A percentile compares a stretch with the other conserved stretches of the same genome.
Evolutionary conservation across 2,329 filamentous ascomycete species (phyloP).

Genomic region (Ilyonectria robusta): DNA sequence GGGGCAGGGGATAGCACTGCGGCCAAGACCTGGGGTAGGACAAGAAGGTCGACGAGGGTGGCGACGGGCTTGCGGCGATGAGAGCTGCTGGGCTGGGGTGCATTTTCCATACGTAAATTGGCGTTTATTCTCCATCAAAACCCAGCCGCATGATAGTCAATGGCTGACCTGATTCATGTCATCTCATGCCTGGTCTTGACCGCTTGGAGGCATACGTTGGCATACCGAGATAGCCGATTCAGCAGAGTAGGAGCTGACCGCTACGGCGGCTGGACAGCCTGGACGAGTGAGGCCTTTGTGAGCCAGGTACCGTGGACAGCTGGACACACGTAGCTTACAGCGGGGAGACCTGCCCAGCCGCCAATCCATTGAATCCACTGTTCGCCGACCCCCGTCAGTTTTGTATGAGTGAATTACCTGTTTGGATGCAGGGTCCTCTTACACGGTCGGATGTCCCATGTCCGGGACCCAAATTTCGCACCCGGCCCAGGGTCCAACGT

Average conservation of each 20-base stretch:
- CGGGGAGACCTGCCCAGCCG: conserved; percentile 25
- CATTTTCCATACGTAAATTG: conserved; percentile 16
- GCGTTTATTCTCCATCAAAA: conserved; percentile 6
- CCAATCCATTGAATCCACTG: conserved; percentile 9
- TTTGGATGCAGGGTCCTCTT: conserved; percentile 45
- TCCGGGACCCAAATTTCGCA: conserved; percentile 31
- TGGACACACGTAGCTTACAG: conserved; percentile 23
- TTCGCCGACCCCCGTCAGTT: conserved; percentile 16
- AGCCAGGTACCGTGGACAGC: neutral
- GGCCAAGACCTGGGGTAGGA: conserved; percentile 44
- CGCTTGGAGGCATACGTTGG: conserved; percentile 1
- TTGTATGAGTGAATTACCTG: conserved; percentile 50
- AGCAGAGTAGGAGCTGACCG: conserved; percentile 33
- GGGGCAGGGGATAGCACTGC: conserved; percentile 24
- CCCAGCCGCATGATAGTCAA: conserved; percentile 7
- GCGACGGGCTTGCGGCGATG: conserved; percentile 14
- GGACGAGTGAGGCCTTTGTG: conserved; percentile 24
- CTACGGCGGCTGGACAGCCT: conserved; percentile 26
- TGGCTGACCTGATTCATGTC: conserved; percentile 15
- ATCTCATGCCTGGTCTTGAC: conserved; percentile 20
- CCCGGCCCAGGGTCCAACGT: conserved; percentile 35
- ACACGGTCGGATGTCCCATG: conserved; percentile 36
- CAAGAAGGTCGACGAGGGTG: conserved; percentile 23
- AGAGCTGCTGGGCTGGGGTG: conserved; percentile 4
- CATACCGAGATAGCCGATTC: conserved; percentile 38